Conservation (phyloP, 495 filamentous ascomycete genomes). For the Tuber melanosporum region DNA sequence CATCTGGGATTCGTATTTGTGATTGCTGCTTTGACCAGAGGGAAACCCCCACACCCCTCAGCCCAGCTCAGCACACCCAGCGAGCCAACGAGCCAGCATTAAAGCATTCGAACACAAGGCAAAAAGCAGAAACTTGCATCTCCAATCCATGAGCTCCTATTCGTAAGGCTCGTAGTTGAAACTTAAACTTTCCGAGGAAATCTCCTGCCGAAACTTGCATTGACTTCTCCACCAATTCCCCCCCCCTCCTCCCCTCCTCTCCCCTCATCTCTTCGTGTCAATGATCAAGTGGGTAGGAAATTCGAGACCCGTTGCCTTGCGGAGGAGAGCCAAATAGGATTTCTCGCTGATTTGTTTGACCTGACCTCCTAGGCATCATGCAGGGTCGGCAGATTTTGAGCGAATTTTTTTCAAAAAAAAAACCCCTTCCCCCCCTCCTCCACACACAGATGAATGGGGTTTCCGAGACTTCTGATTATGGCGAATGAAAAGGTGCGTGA, state of each 20-base stretch:
- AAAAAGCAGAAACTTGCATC: not conserved
- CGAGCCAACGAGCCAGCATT: not conserved
- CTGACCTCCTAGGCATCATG: not conserved
- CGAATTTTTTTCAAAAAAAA: not conserved
- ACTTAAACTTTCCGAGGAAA: not conserved
- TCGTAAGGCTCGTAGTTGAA: not conserved
- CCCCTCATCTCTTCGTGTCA: not conserved
- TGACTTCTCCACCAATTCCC: not conserved
- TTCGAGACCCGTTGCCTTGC: not conserved
- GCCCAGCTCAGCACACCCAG: not conserved
- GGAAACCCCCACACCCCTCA: not conserved
- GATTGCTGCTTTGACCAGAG: not conserved
- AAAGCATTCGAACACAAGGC: not conserved
- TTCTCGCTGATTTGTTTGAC: not conserved
- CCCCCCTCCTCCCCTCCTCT: not conserved
- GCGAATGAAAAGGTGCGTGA: not conserved
- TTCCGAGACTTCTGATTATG: not conserved
- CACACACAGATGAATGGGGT: not conserved
- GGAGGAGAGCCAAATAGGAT: not conserved
- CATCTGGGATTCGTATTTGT: not conserved
- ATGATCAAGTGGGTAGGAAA: slow-evolving; percentile 4
- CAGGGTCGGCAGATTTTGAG: slow-evolving; percentile 2
- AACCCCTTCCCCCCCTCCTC: not conserved
- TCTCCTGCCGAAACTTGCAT: not conserved
- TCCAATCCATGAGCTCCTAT: not conserved